A percentile compares a stretch with the other conserved stretches of the same genome.
Conservation (phyloP, 1,139 yeast species). For the Hanseniaspora gamundiae region DNA sequence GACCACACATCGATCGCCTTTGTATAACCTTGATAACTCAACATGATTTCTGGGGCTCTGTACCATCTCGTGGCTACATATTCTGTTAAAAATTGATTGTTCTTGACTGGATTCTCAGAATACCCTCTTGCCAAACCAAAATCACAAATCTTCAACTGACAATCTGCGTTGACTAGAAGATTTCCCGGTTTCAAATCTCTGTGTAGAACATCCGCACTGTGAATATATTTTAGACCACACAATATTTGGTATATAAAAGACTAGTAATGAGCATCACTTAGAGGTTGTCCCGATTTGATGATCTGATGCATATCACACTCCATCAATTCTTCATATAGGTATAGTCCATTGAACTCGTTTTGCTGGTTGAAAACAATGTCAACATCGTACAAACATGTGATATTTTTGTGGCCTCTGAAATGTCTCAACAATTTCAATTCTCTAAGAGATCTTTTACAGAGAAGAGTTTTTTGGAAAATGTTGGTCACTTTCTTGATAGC, state of each 20-base stretch:
- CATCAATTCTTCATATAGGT: constrained; percentile 89
- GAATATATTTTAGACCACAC: constrained; percentile 88
- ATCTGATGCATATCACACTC: constrained; percentile 98
- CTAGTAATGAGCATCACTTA: constrained; percentile 92
- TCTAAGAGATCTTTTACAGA: constrained; percentile 80
- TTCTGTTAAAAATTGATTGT: constrained; percentile 87
- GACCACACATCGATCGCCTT: constrained; percentile 97
- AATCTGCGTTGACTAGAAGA: constrained; percentile 84
- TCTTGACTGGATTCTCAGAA: constrained; percentile 69
- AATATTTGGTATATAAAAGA: constrained; percentile 83
- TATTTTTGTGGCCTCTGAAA: constrained; percentile 86
- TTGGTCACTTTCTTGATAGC: constrained; percentile 93
- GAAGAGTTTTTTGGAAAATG: constrained; percentile 75
- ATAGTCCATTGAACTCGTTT: constrained; percentile 77
- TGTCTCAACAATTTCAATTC: constrained; percentile 81
- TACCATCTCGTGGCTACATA: constrained; percentile 98
- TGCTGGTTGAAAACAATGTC: constrained; percentile 62
- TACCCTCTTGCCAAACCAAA: constrained; percentile 97
- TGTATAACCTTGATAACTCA: constrained; percentile 83
- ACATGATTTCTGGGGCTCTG: constrained; percentile 95
- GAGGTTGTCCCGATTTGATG: constrained; percentile 83
- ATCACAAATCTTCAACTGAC: constrained; percentile 92
- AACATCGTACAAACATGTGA: constrained; percentile 85
- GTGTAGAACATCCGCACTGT: constrained; percentile 90
- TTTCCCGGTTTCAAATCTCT: constrained; percentile 94